These are phyloP conservation scores for Eucalyptus erythrocorys DNA, from an alignment of 345 rosid species.

Conservation along the genomic window DNA sequence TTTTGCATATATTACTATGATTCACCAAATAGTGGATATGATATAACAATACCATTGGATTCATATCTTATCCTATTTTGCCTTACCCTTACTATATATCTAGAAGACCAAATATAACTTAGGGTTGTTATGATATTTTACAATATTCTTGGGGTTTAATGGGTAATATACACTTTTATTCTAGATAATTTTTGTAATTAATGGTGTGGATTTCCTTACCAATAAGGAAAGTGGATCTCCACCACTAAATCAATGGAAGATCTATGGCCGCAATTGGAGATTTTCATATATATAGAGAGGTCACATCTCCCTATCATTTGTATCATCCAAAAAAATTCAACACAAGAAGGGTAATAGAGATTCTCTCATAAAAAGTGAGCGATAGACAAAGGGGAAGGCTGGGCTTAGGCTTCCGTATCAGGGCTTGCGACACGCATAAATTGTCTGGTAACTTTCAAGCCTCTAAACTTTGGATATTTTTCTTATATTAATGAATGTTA, in stretches of 20 bases:
- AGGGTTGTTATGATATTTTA: background rate
- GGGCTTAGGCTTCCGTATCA: background rate
- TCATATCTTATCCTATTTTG: too few relatives aligned
- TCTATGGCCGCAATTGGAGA: background rate
- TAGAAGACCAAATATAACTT: too few relatives aligned
- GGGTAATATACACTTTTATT: background rate
- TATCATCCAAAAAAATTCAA: background rate
- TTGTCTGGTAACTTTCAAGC: background rate
- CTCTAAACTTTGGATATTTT: background rate
- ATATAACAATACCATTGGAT: fast-evolving
- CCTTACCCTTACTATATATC: fast-evolving
- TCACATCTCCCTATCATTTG: background rate
- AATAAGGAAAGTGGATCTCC: background rate
- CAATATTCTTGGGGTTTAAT: background rate
- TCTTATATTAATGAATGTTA: background rate
- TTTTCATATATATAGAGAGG: background rate
- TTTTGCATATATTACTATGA: fast-evolving
- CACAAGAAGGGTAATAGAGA: background rate
- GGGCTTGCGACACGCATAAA: background rate
- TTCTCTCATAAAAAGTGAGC: background rate
- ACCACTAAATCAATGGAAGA: background rate
- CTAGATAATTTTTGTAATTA: background rate
- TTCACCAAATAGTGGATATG: too few relatives aligned
- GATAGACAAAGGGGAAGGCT: background rate
- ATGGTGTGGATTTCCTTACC: background rate